These are phyloP conservation scores for Eucalyptus tenuipes DNA, from an alignment of 345 rosid species.

Conservation along the genomic window DNA sequence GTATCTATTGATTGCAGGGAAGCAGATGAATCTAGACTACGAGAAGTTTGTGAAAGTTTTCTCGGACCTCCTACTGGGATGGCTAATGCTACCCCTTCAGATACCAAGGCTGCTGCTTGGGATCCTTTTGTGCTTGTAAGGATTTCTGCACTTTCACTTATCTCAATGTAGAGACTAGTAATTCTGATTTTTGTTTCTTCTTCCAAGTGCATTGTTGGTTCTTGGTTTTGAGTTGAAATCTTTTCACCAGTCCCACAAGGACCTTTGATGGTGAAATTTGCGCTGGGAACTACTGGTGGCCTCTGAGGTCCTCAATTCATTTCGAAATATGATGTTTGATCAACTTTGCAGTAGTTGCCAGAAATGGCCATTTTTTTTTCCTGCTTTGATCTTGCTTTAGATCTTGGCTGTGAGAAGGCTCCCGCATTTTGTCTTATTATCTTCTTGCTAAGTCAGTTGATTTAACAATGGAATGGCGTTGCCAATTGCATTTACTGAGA, in stretches of 20 bases:
- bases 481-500: not conserved
- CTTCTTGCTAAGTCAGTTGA: not conserved
- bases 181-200: not conserved
- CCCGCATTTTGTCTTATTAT: not conserved
- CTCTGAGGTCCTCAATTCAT: not conserved
- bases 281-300: not conserved
- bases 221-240: not conserved
- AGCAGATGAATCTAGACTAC: slow-evolving; percentile 87
- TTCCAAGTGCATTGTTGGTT: not conserved
- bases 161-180: not conserved
- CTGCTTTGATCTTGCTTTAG: not conserved
- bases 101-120: slow-evolving; percentile 50
- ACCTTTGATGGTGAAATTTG: not conserved
- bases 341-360: not conserved
- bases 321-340: not conserved
- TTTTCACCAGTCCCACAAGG: not conserved
- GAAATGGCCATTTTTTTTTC: not conserved
- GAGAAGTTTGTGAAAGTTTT: slow-evolving; percentile 93
- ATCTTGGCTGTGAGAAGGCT: not conserved
- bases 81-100: slow-evolving; percentile 42
- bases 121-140: slow-evolving; percentile 88
- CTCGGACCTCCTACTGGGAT: slow-evolving; percentile 97
- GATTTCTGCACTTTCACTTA: not conserved
- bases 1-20: slow-evolving; percentile 42
- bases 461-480: not conserved